A percentile compares a stretch with the other conserved stretches of the same genome.
phyloP scores from a whole-genome alignment of 148 eudicot species.

The Cornus controversa region DNA sequence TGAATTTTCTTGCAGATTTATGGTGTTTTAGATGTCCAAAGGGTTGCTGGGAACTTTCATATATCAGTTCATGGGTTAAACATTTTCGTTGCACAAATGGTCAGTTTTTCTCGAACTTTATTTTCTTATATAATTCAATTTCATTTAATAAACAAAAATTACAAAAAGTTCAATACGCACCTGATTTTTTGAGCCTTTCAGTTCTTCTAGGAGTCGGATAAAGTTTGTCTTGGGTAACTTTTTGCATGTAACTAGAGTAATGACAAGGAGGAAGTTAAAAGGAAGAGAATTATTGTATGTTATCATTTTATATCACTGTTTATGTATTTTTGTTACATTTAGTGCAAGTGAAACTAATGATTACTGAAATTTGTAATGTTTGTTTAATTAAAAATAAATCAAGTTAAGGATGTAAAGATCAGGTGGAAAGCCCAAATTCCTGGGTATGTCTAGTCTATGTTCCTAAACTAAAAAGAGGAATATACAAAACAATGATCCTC shows the following conservation, averaged over 20 bases:
- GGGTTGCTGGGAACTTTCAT: slow-evolving; percentile 99
- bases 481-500: too few relatives aligned
- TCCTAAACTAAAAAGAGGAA: too few relatives aligned
- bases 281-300: neutral
- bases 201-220: neutral
- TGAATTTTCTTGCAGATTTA: slow-evolving; percentile 60
- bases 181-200: neutral
- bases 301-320: neutral
- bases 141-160: neutral
- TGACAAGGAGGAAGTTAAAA: neutral
- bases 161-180: neutral
- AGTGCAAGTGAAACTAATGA: neutral
- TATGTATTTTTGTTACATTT: neutral
- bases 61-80: slow-evolving; percentile 96
- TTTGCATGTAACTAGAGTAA: neutral
- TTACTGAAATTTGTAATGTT: neutral
- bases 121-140: neutral
- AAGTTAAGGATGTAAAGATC: neutral
- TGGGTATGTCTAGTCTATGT: too few relatives aligned
- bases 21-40: slow-evolving; percentile 94
- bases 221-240: neutral
- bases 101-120: slow-evolving; percentile 28
- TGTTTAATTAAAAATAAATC: neutral
- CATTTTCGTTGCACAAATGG: slow-evolving; percentile 97
- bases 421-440: neutral